These are phyloP conservation scores for Sclerotinia glacialis DNA, from an alignment of 2,329 filamentous ascomycete species.

Conservation along the genomic window DNA sequence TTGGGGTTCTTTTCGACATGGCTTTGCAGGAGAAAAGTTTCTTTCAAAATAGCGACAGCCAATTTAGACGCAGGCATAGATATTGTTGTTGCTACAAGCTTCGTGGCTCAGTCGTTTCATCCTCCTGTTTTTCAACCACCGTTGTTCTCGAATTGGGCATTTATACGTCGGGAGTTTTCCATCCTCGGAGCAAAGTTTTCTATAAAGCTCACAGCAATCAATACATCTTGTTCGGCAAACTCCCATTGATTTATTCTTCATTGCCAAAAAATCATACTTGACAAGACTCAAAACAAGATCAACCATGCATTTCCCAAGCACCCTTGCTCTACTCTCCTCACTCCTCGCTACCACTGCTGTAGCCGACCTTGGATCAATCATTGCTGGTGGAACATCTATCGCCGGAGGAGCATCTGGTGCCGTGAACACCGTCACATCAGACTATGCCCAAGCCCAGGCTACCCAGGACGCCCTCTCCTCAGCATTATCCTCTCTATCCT, in stretches of 20 bases:
- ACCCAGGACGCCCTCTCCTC: conserved; percentile 3
- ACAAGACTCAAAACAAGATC: too few species aligned
- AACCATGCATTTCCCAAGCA: conserved; percentile 9
- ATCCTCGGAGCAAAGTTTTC: background rate
- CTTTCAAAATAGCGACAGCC: background rate
- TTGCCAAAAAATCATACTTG: background rate
- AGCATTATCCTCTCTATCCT: conserved; percentile 9
- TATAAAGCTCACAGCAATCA: background rate
- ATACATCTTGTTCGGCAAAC: too few species aligned
- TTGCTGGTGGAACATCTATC: background rate
- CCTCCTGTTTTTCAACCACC: background rate
- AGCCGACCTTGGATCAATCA: conserved; percentile 1
- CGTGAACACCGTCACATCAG: background rate
- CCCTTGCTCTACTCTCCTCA: conserved; percentile 6
- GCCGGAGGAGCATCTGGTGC: background rate
- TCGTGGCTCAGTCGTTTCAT: conserved; percentile 5
- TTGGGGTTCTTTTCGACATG: background rate
- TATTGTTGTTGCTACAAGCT: background rate
- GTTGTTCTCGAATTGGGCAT: background rate
- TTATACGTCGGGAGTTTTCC: background rate
- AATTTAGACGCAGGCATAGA: background rate
- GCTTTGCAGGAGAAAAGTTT: background rate
- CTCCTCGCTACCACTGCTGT: background rate
- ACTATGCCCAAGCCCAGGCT: conserved; percentile 1
- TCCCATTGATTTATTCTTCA: background rate